Percentiles rank a stretch among this genome's conserved stretches.
phyloP scores from a whole-genome alignment of 495 filamentous ascomycete species.

The Aspergillus incahuasiensis region DNA sequence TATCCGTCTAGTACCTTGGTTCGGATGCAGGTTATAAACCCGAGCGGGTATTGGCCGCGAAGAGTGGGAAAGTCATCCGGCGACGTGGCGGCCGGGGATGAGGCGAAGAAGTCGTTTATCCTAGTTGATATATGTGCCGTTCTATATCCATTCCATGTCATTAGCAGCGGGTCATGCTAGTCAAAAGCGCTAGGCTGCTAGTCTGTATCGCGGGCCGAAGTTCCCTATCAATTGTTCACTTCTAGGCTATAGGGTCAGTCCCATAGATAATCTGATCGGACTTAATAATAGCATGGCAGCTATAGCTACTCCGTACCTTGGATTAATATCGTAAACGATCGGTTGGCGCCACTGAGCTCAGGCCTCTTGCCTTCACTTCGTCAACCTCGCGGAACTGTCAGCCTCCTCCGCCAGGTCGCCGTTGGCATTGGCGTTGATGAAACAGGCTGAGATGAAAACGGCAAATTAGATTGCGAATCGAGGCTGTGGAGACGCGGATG shows the following conservation, averaged over 20 bases:
- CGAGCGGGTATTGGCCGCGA: background rate
- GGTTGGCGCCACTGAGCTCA: background rate
- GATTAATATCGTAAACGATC: background rate
- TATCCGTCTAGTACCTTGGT: background rate
- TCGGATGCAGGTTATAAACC: background rate
- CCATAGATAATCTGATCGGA: background rate
- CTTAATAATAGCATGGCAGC: background rate
- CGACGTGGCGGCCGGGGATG: slow-evolving; percentile 1
- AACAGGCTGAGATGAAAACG: background rate
- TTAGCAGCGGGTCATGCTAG: background rate
- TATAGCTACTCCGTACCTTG: background rate
- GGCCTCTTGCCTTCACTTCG: background rate
- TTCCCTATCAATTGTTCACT: background rate
- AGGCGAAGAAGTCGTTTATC: background rate
- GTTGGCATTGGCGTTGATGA: background rate
- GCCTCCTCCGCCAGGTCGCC: background rate
- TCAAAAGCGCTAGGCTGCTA: background rate
- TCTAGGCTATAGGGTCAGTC: background rate
- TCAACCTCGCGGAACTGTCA: background rate
- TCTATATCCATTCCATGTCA: background rate
- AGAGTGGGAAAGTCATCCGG: background rate
- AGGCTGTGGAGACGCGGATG: background rate
- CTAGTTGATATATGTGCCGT: background rate
- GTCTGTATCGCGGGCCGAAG: background rate
- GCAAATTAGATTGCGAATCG: background rate